Evolutionary conservation across 306 rosid genomes (phyloP).

Genomic region (Vachellia collinsii): DNA sequence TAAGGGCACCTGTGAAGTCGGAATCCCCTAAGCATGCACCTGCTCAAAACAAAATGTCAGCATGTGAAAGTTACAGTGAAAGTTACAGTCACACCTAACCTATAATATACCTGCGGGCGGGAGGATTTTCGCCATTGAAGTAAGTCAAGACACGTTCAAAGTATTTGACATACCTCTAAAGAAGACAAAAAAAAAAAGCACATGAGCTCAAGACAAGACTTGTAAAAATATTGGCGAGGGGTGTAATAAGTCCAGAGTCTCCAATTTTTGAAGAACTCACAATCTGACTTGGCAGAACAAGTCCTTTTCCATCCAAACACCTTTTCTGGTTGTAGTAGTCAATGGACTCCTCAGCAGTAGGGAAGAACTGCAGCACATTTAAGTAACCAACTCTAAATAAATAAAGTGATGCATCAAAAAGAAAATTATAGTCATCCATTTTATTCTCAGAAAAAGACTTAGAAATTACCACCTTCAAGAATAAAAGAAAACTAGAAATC

Average conservation of each 20-base stretch:
- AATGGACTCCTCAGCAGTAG: constrained; percentile 96
- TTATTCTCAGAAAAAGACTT: constrained; percentile 24
- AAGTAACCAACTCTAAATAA: constrained; percentile 28
- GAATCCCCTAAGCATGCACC: constrained; percentile 98
- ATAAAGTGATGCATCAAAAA: constrained; percentile 15
- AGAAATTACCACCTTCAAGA: constrained; percentile 66
- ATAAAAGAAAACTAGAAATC: constrained; percentile 95
- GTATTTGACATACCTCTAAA: constrained; percentile 89
- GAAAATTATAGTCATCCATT: constrained; percentile 27
- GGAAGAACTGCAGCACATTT: constrained; percentile 77
- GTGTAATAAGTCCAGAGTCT: constrained; percentile 27
- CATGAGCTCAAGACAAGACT: constrained; percentile 15
- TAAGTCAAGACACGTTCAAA: constrained; percentile 85
- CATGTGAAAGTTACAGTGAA: constrained; percentile 22
- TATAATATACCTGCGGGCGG: constrained; percentile 78
- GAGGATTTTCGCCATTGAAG: constrained; percentile 90
- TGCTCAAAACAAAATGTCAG: constrained; percentile 45
- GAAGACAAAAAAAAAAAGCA: constrained; percentile 11
- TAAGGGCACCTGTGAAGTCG: constrained; percentile 98
- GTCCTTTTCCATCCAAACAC: constrained; percentile 94
- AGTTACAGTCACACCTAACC: constrained; percentile 17
- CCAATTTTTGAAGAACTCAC: constrained; percentile 57
- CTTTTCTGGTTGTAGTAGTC: constrained; percentile 96
- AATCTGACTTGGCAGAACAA: constrained; percentile 96
- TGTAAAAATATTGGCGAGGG: constrained; percentile 3